phyloP scores from a whole-genome alignment of 2,329 filamentous ascomycete species.

The Fusarium equiseti region DNA sequence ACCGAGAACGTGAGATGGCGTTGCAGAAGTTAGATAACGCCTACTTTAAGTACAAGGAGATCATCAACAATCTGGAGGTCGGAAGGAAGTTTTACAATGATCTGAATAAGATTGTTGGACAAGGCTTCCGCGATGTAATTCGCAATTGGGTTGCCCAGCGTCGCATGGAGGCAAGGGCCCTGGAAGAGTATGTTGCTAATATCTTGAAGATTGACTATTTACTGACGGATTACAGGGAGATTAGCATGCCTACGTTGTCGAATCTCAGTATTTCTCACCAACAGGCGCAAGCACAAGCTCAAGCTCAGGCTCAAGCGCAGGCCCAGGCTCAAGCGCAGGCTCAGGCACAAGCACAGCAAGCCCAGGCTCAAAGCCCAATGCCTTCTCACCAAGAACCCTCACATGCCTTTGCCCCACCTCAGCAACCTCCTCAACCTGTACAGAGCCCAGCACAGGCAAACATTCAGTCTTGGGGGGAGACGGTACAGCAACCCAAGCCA shows the following conservation, averaged over 20 bases:
- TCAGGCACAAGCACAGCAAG: conserved; percentile 27
- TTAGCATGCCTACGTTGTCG: conserved; percentile 64
- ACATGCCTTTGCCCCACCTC: conserved; percentile 28
- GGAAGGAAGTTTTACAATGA: conserved; percentile 98
- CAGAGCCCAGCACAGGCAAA: conserved; percentile 59
- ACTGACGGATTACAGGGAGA: conserved; percentile 55
- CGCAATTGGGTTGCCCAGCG: conserved; percentile 84
- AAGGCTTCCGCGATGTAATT: conserved; percentile 81
- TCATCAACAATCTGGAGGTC: conserved; percentile 89
- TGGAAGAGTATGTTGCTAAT: conserved; percentile 74
- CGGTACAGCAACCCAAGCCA: conserved; percentile 67
- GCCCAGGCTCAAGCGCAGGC: conserved; percentile 25
- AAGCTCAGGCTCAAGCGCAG: not conserved
- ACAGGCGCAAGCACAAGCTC: conserved; percentile 34
- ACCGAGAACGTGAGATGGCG: conserved; percentile 83
- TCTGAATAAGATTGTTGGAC: conserved; percentile 84
- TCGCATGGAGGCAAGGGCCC: conserved; percentile 80
- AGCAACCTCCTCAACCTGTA: conserved; percentile 39
- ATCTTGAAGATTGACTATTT: not conserved
- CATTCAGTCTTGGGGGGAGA: conserved; percentile 70
- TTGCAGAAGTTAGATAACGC: conserved; percentile 90
- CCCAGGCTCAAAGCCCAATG: conserved; percentile 33
- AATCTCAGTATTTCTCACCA: conserved; percentile 56
- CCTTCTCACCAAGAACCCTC: conserved; percentile 25
- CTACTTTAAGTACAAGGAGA: conserved; percentile 96